Evolutionary conservation across 1,284 basidiomycete species (phyloP), one percentile per base, ranked within the genome.

Genomic region (Lignosus rhinocerotis): DNA sequence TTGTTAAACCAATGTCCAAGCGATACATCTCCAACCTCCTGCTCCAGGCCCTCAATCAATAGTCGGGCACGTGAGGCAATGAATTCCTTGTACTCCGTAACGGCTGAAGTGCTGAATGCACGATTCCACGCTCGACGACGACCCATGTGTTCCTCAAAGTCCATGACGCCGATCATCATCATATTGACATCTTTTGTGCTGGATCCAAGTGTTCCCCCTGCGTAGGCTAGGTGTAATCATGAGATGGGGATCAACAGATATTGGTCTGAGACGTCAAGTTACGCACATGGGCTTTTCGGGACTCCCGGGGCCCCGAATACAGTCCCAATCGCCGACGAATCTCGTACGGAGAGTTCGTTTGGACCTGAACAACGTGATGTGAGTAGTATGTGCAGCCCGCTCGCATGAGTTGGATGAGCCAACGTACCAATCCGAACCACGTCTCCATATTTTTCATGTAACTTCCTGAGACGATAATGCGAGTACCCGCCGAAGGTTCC

Each of bases 401-500:
- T 25, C 25, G 25, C 25, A 25, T 25, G 25, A 25, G 25, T 25
- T 9, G 31, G 17, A 33, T 8, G 2, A 12, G 25, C 6, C 10
- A 11, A 25, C 66, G 10, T 46, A 72, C 72, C 72, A 9, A 66
- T 68, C 10, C 72, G 58, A 14, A 74, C 70, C 16, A 70, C 54
- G 34, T 71, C 69, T 3, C 72, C 71, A 49, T 73, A 71, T 32
- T 56, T 60, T 5, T 67, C 60, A 48, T 74, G 73, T 6, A 72
- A 54, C 2, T 55, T 16, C 34, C 65, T 53, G 47, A 66, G 55
- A 55, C 67, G 70, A 6, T 54, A 33, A 53, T 73, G 66, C 51
- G 63, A 66, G n/a, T 59, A 63, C 2, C 73, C 73, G 0, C 38
- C 9, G n/a, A 44, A 33, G 2, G 17, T 53, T 6, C 58, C 42